Evolutionary conservation across 805 yeast species (phyloP).

Genomic region (Yamadazyma akitaensis): DNA sequence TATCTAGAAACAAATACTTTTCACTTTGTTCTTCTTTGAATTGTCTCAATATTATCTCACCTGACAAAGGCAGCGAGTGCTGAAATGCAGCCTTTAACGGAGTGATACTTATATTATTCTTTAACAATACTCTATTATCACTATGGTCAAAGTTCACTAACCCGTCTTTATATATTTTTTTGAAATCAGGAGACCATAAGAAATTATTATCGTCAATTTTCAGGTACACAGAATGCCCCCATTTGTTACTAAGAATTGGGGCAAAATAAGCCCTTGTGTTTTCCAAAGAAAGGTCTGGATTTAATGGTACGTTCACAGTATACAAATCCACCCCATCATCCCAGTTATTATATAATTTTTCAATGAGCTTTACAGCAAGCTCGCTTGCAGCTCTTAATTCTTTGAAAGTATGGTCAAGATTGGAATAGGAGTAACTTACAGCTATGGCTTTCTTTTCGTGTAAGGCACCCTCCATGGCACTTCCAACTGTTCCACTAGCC

Average conservation of each 20-base stretch:
- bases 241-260: constrained; percentile 76
- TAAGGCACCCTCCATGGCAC: constrained; percentile 90
- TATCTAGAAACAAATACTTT: constrained; percentile 30
- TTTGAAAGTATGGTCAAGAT: constrained; percentile 45
- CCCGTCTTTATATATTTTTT: constrained; percentile 55
- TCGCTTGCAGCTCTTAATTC: constrained; percentile 62
- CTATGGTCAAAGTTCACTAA: constrained; percentile 40
- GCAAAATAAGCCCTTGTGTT: constrained; percentile 65
- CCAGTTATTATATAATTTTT: constrained; percentile 47
- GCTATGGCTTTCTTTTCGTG: constrained; percentile 72
- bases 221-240: constrained; percentile 63
- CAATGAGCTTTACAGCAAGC: constrained; percentile 61
- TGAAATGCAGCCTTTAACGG: constrained; percentile 67
- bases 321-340: constrained; percentile 60
- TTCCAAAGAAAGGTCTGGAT: constrained; percentile 47
- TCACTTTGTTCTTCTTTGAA: constrained; percentile 3
- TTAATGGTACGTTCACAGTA: constrained; percentile 80
- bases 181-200: constrained; percentile 83
- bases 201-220: constrained; percentile 41
- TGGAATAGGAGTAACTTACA: constrained; percentile 77
- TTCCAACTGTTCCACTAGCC: constrained; percentile 95
- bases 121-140: constrained; percentile 69
- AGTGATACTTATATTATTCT: constrained; percentile 55
- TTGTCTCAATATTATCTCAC: constrained; percentile 49
- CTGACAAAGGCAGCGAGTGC: constrained; percentile 47